Percentiles rank a stretch among this genome's conserved stretches.
Conservation (phyloP, 129 eudicot genomes). For the Cynara cardunculus region DNA sequence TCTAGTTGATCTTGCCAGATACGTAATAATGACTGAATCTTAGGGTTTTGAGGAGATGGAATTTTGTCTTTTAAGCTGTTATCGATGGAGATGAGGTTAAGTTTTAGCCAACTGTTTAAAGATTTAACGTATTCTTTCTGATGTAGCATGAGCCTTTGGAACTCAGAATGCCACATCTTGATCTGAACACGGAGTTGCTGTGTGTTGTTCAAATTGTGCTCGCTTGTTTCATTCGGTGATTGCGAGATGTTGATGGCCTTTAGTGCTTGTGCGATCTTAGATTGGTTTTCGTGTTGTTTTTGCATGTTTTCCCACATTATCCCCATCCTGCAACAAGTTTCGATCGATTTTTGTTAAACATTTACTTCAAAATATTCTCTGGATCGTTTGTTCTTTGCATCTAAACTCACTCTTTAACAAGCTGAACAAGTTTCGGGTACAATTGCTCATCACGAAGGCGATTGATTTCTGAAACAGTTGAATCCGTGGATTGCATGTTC, state of each 20-base stretch:
- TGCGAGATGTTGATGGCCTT: constrained; percentile 38
- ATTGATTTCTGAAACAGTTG: constrained; percentile 73
- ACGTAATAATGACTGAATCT: constrained; percentile 46
- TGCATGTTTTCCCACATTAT: constrained; percentile 73
- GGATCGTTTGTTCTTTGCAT: not conserved
- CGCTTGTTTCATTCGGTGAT: constrained; percentile 42
- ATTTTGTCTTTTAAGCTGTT: constrained; percentile 47
- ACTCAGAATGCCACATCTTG: constrained; percentile 54
- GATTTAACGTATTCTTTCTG: constrained; percentile 53
- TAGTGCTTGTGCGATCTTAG: constrained; percentile 33
- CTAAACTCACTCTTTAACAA: constrained; percentile 65
- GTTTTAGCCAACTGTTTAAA: constrained; percentile 58
- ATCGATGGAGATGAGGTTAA: constrained; percentile 52
- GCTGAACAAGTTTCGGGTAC: constrained; percentile 74
- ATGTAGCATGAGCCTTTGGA: constrained; percentile 46
- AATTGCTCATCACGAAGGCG: constrained; percentile 71
- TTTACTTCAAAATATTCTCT: not conserved
- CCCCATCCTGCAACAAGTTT: constrained; percentile 53
- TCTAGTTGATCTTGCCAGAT: constrained; percentile 61
- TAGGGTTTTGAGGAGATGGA: constrained; percentile 52
- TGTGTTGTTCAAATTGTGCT: constrained; percentile 48
- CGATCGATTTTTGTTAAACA: not conserved
- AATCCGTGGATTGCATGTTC: constrained; percentile 81
- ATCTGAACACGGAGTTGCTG: constrained; percentile 42
- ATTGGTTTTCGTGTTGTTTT: constrained; percentile 51